Base-by-base conservation (phyloP, 306 rosid species). In the Medicago arabica region DNA sequence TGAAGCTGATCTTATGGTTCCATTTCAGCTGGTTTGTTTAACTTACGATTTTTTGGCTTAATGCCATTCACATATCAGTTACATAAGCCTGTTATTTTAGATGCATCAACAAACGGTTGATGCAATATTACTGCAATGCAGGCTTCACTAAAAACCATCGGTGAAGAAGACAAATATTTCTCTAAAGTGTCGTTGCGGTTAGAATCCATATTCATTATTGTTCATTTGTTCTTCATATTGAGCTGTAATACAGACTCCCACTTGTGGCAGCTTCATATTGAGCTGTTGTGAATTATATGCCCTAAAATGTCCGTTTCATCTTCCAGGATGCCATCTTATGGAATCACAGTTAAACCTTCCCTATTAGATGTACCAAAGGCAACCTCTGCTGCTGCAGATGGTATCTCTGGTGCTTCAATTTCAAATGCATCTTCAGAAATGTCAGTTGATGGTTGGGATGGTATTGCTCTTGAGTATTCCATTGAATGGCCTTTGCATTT, bases 401-500 rank as follows among this genome's bases (percentile, higher is more conserved):
- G 85, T 28, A 83, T 76, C 61, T 76, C 82, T 54, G 84, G 84
- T 75, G 80, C 86, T 76, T 80, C 88, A 34, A 71, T 85, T 74
- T 83, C 90, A 69, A 84, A 57, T 78, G 77, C 88, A 81, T 84
- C 89, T 80, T 83, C 92, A 69, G 96, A 95, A 75, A 75, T 83
- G 84, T 84, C 88, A 67, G 83, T 88, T 67, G 98, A 92, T 80
- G 92, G 99, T 61, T 95, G 99, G 99, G 97, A 95, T 88, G 90
- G 96, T 59, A 91, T 95, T 79, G 89, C 98, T 64, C 97, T 95
- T 57, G 97, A 89, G 86, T 95, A 95, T 88, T 85, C 91, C 21
- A 86, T 95, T 80, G 98, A 92, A 89, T 95, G 99, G 98, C 99
- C 99, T 60, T 84, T 92, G 79, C 98, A 95, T 82, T 88, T 95